Evolutionary conservation across 75 land plant genomes (phyloP), one percentile per base, ranked within the genome.

Genomic region (Chamaecyparis obtusa): DNA sequence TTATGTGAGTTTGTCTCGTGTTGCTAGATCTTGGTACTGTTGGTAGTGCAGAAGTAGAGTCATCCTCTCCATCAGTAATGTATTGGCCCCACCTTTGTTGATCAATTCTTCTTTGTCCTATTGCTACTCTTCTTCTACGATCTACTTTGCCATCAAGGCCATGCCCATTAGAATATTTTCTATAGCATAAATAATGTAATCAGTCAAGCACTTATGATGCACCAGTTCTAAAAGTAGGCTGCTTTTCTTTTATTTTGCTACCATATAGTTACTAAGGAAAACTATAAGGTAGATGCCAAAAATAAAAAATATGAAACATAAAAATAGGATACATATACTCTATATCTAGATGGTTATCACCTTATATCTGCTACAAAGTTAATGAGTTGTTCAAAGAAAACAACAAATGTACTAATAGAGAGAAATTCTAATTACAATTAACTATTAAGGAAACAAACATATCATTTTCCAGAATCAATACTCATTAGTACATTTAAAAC

Each of bases 61-160:
- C 87, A n/a, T 90, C 91, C 49, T 80, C 83, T 27, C 86, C 89
- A 37, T 89, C 87, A 27, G 86, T 83, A 43, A 85, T 17, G 41
- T 89, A 89, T 69, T 89, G 84, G 21, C 90, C 91, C 91, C 91
- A 90, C 78, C 91, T 37, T 87, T 90, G 91, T 77, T 90, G 91
- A 74, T 90, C 91, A 39, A 90, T 90, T 72, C 90, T 54, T n/a
- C 91, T 51, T 72, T 90, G 90, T 85, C 88, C 91, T 24, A 87
- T 90, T 9, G 90, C 91, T 55, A 67, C 84, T 27, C 91, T 55
- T 27, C 91, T 78, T 19, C 91, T 56, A 21, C 91, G 33, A 16
- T 87, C 91, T 89, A 44, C 30, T 21, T 33, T 48, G 32, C 33
- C 6, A 30, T 41, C n/a, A 80, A 41, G 24, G 48, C 10, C 24